A percentile compares a stretch with the other conserved stretches of the same genome.
phyloP scores from a whole-genome alignment of 129 eudicot genomes.

The Apium graveolens region DNA sequence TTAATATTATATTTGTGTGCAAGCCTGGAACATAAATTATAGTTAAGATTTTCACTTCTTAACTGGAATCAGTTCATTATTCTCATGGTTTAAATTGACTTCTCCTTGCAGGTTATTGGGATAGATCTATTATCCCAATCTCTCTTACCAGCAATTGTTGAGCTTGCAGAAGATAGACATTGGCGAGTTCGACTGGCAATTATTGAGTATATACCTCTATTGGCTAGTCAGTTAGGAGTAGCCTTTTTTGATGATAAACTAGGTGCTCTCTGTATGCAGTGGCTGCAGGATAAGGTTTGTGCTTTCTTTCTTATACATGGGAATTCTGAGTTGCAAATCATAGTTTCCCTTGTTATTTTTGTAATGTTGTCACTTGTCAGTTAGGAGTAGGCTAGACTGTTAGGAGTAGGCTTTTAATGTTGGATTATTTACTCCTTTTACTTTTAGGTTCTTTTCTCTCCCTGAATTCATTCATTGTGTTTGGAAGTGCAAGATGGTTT shows the following conservation, averaged over 20 bases:
- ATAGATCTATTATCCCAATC: slow-evolving; percentile 94
- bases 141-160: slow-evolving; percentile 88
- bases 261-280: slow-evolving; percentile 97
- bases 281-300: slow-evolving; percentile 95
- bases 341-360: not conserved
- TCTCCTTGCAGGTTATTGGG: slow-evolving; percentile 80
- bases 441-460: not conserved
- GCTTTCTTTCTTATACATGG: not conserved
- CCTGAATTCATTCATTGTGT: not conserved
- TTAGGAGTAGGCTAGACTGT: too few species aligned
- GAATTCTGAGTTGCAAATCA: not conserved
- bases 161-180: slow-evolving; percentile 99
- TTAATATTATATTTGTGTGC: not conserved
- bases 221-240: slow-evolving; percentile 97
- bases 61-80: not conserved
- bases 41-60: not conserved
- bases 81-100: not conserved
- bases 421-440: not conserved
- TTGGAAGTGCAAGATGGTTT: not conserved
- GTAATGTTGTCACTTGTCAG: not conserved
- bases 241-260: slow-evolving; percentile 98
- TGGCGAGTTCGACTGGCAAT: slow-evolving; percentile 99
- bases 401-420: not conserved
- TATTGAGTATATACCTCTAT: slow-evolving; percentile 87
- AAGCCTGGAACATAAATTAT: not conserved